Conservation (phyloP, 2,329 filamentous ascomycete species). For the Drechslerella stenobrocha region DNA sequence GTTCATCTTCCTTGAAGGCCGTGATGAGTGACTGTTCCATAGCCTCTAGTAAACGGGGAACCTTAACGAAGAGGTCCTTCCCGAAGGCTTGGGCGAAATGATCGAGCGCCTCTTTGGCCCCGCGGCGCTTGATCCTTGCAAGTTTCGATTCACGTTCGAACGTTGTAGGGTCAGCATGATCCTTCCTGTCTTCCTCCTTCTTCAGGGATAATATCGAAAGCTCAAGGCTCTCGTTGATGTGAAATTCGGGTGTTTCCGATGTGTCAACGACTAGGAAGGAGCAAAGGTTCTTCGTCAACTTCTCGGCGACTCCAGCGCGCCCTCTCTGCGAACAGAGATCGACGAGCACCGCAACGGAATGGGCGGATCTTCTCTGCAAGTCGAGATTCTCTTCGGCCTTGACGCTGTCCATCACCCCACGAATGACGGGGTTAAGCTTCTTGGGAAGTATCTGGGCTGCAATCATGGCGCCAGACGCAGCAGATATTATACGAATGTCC, state of each 20-base stretch:
- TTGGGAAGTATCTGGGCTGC: slow-evolving; percentile 86
- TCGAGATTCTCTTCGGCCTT: slow-evolving; percentile 91
- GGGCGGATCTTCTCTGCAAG: slow-evolving; percentile 81
- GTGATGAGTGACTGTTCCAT: slow-evolving; percentile 79
- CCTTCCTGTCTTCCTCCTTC: slow-evolving; percentile 93
- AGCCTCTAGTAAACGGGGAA: slow-evolving; percentile 76
- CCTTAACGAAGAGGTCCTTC: slow-evolving; percentile 72
- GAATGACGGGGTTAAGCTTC: slow-evolving; percentile 90
- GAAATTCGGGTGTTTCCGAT: slow-evolving; percentile 94
- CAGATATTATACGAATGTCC: slow-evolving; percentile 82
- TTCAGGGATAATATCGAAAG: slow-evolving; percentile 86
- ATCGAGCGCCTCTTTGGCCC: slow-evolving; percentile 91
- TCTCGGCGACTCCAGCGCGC: slow-evolving; percentile 84
- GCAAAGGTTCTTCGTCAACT: slow-evolving; percentile 91
- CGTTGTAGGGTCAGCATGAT: slow-evolving; percentile 85
- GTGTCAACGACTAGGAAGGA: slow-evolving; percentile 98
- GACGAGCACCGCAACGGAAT: slow-evolving; percentile 81
- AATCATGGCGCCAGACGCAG: slow-evolving; percentile 82
- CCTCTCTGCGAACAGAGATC: slow-evolving; percentile 79
- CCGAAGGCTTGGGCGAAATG: slow-evolving; percentile 82
- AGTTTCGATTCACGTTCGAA: slow-evolving; percentile 87
- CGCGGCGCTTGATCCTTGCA: slow-evolving; percentile 84
- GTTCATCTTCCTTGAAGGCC: slow-evolving; percentile 68
- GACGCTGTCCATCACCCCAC: slow-evolving; percentile 96
- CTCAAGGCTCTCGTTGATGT: slow-evolving; percentile 75